phyloP scores from a whole-genome alignment of 768 basidiomycete species.

The Cantharellus cinnabarinus region DNA sequence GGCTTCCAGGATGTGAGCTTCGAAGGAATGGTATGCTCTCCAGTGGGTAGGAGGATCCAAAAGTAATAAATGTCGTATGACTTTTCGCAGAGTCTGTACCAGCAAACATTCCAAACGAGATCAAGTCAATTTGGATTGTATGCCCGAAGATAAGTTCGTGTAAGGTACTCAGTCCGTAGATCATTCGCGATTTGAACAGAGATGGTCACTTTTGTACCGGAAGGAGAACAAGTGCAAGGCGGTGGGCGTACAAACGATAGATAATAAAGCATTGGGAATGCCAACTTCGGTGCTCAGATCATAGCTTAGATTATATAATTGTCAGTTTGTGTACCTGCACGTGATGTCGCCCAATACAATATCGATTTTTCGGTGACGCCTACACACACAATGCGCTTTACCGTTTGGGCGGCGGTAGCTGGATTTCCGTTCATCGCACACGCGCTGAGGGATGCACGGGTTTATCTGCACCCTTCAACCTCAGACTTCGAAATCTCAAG shows the following conservation, averaged over 20 bases:
- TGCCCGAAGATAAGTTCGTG: conserved; percentile 3
- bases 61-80: conserved; percentile 35
- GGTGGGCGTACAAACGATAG: conserved; percentile 80
- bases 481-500: background rate
- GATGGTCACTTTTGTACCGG: conserved; percentile 27
- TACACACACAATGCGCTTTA: background rate
- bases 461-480: background rate
- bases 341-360: too few relatives aligned
- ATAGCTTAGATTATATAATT: too few relatives aligned
- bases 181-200: conserved; percentile 83
- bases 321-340: too few relatives aligned
- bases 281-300: background rate
- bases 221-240: conserved; percentile 26
- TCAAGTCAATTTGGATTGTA: background rate
- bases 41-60: background rate
- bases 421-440: background rate
- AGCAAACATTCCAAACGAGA: background rate
- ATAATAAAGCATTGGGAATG: conserved; percentile 55
- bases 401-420: background rate
- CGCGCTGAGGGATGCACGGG: background rate
- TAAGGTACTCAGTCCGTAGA: conserved; percentile 48
- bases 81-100: conserved; percentile 11
- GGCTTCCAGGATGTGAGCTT: conserved; percentile 63
- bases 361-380: background rate
- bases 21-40: conserved; percentile 9